Evolutionary conservation across 1,284 basidiomycete genomes (phyloP).

Genomic region (Heliocybe sulcata): DNA sequence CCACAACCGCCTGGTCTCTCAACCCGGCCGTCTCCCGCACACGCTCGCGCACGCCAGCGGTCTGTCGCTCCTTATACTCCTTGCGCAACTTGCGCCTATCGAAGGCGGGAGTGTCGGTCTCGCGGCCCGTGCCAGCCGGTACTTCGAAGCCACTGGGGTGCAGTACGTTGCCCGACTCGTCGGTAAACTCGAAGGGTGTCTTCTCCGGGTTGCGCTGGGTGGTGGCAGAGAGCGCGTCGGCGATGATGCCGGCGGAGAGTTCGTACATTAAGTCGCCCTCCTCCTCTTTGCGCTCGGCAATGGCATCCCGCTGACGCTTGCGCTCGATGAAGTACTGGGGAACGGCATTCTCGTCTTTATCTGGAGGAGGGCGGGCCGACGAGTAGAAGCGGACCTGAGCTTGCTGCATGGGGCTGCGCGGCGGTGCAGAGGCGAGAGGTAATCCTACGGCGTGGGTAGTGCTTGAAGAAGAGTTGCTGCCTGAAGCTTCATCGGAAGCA

Average conservation of each 20-base stretch:
- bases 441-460: slow-evolving; percentile 7
- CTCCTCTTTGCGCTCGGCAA: not conserved
- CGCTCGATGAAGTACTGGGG: slow-evolving; percentile 4
- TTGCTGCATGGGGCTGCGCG: not conserved
- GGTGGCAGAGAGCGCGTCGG: slow-evolving; percentile 12
- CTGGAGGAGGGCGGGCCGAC: not conserved
- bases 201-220: slow-evolving; percentile 20
- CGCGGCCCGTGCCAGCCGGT: slow-evolving; percentile 23
- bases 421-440: slow-evolving; percentile 2
- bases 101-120: slow-evolving; percentile 3
- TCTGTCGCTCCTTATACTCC: not conserved
- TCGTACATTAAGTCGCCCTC: slow-evolving; percentile 4
- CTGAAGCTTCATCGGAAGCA: not conserved
- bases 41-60: slow-evolving; percentile 18
- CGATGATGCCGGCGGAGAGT: slow-evolving; percentile 1
- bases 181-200: slow-evolving; percentile 25
- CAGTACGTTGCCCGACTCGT: slow-evolving; percentile 22
- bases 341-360: not conserved
- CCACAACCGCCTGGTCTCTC: slow-evolving; percentile 26
- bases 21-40: slow-evolving; percentile 26
- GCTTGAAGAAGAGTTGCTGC: not conserved
- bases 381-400: slow-evolving; percentile 19
- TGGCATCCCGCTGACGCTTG: not conserved
- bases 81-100: not conserved
- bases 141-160: slow-evolving; percentile 30